Evolutionary conservation across 371 early-diverging fungal species (phyloP).

Genomic region (Smittium mucronatum): DNA sequence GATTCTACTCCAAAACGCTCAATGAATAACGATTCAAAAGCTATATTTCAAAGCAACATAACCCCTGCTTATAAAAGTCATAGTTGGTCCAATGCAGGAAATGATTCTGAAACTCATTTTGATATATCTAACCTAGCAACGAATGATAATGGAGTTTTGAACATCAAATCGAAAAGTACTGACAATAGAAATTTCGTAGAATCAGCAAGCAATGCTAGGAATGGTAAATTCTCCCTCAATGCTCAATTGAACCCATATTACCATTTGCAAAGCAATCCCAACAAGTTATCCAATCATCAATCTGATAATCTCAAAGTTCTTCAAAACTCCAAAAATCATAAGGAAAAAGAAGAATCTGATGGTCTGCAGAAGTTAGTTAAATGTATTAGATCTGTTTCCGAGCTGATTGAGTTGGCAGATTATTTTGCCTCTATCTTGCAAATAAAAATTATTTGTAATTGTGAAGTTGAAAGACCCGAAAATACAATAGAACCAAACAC

Average conservation of each 20-base stretch:
- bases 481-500: too few species aligned
- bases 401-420: not conserved
- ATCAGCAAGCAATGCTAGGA: not conserved
- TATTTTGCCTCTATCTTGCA: not conserved
- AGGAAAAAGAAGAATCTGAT: not conserved
- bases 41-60: not conserved
- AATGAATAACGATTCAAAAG: not conserved
- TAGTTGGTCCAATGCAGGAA: not conserved
- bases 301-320: not conserved
- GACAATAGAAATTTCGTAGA: not conserved
- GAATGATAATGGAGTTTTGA: too few species aligned
- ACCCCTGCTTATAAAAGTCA: not conserved
- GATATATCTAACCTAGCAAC: not conserved
- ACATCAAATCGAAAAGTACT: not conserved
- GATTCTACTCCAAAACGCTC: not conserved
- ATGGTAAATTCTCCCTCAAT: not conserved
- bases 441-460: not conserved
- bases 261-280: not conserved
- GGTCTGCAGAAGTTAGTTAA: not conserved
- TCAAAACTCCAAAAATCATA: not conserved
- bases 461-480: too few species aligned
- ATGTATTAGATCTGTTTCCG: not conserved
- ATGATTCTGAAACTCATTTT: too few species aligned
- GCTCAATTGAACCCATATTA: not conserved
- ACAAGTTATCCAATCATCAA: not conserved